phyloP scores from a whole-genome alignment of 305 asterid genomes.

The Fraxinus albicans region DNA sequence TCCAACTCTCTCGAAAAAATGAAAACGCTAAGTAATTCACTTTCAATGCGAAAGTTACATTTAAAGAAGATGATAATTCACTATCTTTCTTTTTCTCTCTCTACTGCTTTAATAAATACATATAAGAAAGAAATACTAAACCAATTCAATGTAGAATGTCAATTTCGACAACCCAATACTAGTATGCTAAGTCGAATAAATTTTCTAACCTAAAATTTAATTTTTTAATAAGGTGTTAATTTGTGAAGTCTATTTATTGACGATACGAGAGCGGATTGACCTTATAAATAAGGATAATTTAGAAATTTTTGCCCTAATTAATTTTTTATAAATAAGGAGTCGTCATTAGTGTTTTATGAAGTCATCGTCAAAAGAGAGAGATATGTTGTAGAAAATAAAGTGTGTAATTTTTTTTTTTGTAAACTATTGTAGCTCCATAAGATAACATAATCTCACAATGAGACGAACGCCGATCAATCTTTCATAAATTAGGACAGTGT shows the following conservation, averaged over 20 bases:
- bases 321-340: too few species aligned
- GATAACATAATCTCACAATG: neutral
- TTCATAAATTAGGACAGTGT: neutral
- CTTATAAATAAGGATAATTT: too few species aligned
- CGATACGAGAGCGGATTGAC: too few species aligned
- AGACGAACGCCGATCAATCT: too few species aligned
- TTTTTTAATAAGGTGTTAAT: neutral
- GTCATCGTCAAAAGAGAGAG: neutral
- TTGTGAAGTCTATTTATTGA: neutral
- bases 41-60: neutral
- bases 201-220: too few species aligned
- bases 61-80: too few species aligned
- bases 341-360: too few species aligned
- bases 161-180: neutral
- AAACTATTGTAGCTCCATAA: neutral
- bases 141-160: neutral
- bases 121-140: neutral
- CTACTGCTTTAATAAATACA: neutral
- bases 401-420: neutral
- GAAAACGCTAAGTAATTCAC: neutral
- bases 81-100: neutral
- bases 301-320: too few species aligned
- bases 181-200: neutral
- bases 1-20: neutral
- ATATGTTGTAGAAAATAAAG: too few species aligned